Evolutionary conservation across 2,329 filamentous ascomycete species (phyloP).

Genomic region (Microsporum audouinii): DNA sequence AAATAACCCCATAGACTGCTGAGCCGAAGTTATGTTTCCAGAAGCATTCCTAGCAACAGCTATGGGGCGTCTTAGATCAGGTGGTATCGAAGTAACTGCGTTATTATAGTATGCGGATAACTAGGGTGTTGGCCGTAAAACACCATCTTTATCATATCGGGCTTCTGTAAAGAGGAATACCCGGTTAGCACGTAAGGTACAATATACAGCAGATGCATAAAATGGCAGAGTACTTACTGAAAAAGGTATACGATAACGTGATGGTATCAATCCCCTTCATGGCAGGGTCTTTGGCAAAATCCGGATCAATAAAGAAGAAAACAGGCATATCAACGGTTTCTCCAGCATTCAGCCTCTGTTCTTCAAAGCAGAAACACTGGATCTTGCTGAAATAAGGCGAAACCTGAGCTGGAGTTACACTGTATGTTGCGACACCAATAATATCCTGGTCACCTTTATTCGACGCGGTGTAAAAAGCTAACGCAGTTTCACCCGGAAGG

Average conservation of each 20-base stretch:
- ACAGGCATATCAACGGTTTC: slow-evolving; percentile 99
- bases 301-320: slow-evolving; percentile 97
- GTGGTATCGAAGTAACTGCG: background rate
- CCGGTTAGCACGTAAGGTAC: background rate
- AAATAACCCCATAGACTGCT: background rate
- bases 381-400: slow-evolving; percentile 99
- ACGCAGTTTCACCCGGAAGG: slow-evolving; percentile 85
- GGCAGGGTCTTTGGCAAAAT: slow-evolving; percentile 79
- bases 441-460: slow-evolving; percentile 86
- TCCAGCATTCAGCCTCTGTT: slow-evolving; percentile 82
- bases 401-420: slow-evolving; percentile 88
- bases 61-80: background rate
- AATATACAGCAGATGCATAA: background rate
- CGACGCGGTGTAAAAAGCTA: slow-evolving; percentile 95
- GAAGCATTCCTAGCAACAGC: background rate
- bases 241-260: slow-evolving; percentile 94
- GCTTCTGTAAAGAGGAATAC: slow-evolving; percentile 48
- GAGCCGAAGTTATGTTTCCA: background rate
- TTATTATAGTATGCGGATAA: background rate
- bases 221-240: slow-evolving; percentile 53
- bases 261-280: slow-evolving; percentile 94
- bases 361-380: slow-evolving; percentile 98
- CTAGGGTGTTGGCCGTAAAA: slow-evolving; percentile 47
- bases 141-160: slow-evolving; percentile 70
- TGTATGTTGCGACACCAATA: slow-evolving; percentile 95